A percentile compares a stretch with the other conserved stretches of the same genome.
phyloP scores from a whole-genome alignment of 805 yeast species.

The Metschnikowia corniflorae region DNA sequence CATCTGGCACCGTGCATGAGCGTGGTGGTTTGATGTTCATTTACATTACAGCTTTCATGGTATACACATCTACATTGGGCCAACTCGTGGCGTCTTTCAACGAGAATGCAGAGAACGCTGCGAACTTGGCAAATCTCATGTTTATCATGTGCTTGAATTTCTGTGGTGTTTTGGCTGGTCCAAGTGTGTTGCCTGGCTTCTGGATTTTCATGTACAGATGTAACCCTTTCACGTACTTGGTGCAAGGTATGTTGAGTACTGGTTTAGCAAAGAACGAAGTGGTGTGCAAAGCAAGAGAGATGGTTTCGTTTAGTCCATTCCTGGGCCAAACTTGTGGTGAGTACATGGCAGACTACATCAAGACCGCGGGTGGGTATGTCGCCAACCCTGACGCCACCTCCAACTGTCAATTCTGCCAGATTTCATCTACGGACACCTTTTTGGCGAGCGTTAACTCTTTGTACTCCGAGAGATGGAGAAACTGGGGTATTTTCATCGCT shows the following conservation, averaged over 20 bases:
- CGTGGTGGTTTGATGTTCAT: slow-evolving; percentile 42
- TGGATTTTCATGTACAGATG: slow-evolving; percentile 82
- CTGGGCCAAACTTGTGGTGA: slow-evolving; percentile 61
- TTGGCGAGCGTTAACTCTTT: slow-evolving; percentile 45
- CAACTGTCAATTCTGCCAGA: slow-evolving; percentile 60
- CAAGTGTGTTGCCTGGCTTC: slow-evolving; percentile 64
- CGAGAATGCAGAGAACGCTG: slow-evolving; percentile 25
- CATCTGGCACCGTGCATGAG: slow-evolving; percentile 17
- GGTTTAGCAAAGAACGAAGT: slow-evolving; percentile 53
- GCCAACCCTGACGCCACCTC: slow-evolving; percentile 51
- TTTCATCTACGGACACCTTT: slow-evolving; percentile 54
- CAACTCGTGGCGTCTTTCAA: slow-evolving; percentile 23
- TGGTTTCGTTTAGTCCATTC: slow-evolving; percentile 38
- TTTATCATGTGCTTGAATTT: slow-evolving; percentile 46
- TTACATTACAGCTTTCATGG: slow-evolving; percentile 17
- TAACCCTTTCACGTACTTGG: slow-evolving; percentile 69
- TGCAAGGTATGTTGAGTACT: slow-evolving; percentile 19
- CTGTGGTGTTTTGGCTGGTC: slow-evolving; percentile 73
- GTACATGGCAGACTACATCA: slow-evolving; percentile 45
- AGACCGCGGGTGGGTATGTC: slow-evolving; percentile 52
- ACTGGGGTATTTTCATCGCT: slow-evolving; percentile 53
- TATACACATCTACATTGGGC: slow-evolving; percentile 22
- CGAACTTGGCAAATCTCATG: slow-evolving; percentile 23
- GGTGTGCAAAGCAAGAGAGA: slow-evolving; percentile 37
- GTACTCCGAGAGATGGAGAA: slow-evolving; percentile 60